Conservation (phyloP, 78 protist species). For the Cavenderia fasciculata region DNA sequence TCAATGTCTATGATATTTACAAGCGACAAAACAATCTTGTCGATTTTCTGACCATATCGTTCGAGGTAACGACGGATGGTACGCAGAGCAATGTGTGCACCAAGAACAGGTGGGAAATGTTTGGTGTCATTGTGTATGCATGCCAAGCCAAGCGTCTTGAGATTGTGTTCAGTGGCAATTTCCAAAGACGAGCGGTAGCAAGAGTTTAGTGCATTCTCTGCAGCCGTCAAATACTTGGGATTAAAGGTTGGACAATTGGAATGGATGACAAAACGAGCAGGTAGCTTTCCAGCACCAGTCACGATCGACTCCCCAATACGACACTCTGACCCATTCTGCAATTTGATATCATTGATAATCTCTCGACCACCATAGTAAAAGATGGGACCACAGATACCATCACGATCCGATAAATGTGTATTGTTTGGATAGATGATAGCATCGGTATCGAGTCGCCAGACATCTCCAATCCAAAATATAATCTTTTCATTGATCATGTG, state of each 20-base stretch:
- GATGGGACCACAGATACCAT: neutral
- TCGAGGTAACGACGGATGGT: slow-evolving; percentile 25
- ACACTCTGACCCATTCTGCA: neutral
- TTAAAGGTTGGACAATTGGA: slow-evolving; percentile 33
- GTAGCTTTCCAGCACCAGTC: slow-evolving; percentile 24
- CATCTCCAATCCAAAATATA: slow-evolving; percentile 34
- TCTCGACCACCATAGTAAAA: slow-evolving; percentile 34
- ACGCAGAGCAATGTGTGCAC: slow-evolving; percentile 34
- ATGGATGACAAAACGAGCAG: slow-evolving; percentile 22
- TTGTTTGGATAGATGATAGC: slow-evolving; percentile 23
- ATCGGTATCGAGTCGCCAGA: slow-evolving; percentile 23
- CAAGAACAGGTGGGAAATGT: slow-evolving; percentile 1
- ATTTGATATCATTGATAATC: neutral
- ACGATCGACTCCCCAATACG: slow-evolving; percentile 7
- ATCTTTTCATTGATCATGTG: slow-evolving; percentile 9
- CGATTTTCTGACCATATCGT: neutral
- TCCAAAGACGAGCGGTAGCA: slow-evolving; percentile 50
- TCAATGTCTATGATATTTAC: neutral
- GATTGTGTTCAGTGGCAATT: neutral
- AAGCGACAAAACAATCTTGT: slow-evolving; percentile 1
- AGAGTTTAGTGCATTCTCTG: slow-evolving; percentile 46
- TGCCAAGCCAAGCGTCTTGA: slow-evolving; percentile 26
- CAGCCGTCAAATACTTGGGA: slow-evolving; percentile 27
- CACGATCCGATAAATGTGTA: neutral
- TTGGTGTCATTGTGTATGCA: neutral